phyloP scores from a whole-genome alignment of 495 filamentous ascomycete species.

The Lichenothelia convexa region DNA sequence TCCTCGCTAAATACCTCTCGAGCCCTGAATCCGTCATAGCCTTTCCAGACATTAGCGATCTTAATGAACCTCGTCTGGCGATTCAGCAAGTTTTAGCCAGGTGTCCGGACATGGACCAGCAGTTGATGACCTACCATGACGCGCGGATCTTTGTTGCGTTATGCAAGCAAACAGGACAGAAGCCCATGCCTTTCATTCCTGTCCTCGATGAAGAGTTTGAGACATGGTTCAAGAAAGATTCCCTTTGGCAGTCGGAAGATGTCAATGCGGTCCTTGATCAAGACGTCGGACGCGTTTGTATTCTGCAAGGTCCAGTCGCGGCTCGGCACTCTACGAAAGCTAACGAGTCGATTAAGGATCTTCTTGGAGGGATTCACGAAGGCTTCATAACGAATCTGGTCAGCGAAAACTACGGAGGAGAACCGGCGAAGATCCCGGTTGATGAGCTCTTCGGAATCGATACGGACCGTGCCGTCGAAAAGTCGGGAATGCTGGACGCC shows the following conservation, averaged over 20 bases:
- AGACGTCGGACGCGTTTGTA: conserved; percentile 87
- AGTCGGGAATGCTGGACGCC: conserved; percentile 57
- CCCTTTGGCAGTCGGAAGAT: conserved; percentile 98
- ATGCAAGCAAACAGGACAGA: conserved; percentile 89
- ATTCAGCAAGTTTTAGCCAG: conserved; percentile 57
- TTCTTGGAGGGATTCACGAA: conserved; percentile 75
- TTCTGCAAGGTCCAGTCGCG: conserved; percentile 87
- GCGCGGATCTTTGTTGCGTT: conserved; percentile 87
- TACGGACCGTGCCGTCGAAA: conserved; percentile 30
- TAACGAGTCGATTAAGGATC: conserved; percentile 85
- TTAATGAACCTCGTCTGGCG: conserved; percentile 62
- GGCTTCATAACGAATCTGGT: conserved; percentile 65
- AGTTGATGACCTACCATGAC: conserved; percentile 94
- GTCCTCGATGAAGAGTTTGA: conserved; percentile 88
- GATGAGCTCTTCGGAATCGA: conserved; percentile 92
- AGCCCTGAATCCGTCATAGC: conserved; percentile 40
- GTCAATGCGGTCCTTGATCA: conserved; percentile 87
- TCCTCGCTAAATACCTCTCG: conserved; percentile 94
- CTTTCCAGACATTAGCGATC: conserved; percentile 64
- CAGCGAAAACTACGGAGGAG: conserved; percentile 58
- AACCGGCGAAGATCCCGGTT: conserved; percentile 56
- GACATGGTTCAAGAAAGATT: conserved; percentile 99
- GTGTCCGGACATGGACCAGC: conserved; percentile 69
- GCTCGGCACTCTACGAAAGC: conserved; percentile 74
- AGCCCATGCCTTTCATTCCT: conserved; percentile 91